Base-by-base conservation (phyloP, 1,284 basidiomycete species). In the Fomitopsis betulina region DNA sequence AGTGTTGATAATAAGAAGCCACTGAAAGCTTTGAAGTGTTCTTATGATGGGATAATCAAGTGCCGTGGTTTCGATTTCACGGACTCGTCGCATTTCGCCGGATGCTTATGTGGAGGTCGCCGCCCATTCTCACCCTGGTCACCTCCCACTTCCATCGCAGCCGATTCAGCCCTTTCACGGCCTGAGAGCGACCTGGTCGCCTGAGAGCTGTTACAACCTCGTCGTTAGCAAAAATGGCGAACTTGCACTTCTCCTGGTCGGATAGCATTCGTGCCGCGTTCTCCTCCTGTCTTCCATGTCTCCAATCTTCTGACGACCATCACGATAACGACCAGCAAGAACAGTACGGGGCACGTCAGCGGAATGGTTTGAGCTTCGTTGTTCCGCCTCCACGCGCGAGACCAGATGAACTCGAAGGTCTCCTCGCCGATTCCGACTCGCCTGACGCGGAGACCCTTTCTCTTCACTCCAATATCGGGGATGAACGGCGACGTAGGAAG, bases 381-480 rank as follows among this genome's bases (percentile, higher is more conserved):
- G 69, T 70, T 53, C 75, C 60, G 72, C 74, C 65, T 68, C 70
- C 72, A n/a, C 76, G 77, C 30, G 75, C 77, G 30, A 75, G 77
- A 40, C 71, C 78, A 13, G 82, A 82, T 65, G 84, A 86, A 66
- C 82, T 87, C 42, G 80, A 85, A 59, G 79, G 84, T 19, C 78
- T 87, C 19, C 77, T 87, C 8, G 72, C 72, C 13, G 75, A 76
- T 58, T 65, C 72, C n/a, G 65, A 68, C 72, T 75, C 75, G 0
- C 79, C 82, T 60, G 86, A 87, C 59, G 82, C 77, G 13, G 84
- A 86, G 63, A 78, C 79, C 15, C 76, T 87, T 55, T 89, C 87
- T 0, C 68, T 89, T 37, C 85, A 88, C 67, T 87, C 86, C 3
- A 85, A 86, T 65, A 66, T 82, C 7, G 85, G 83, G 8, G 67